Percentiles rank a stretch among this genome's conserved stretches.
Conservation (phyloP, 2,329 filamentous ascomycete species). For the Neofusicoccum parvum region DNA sequence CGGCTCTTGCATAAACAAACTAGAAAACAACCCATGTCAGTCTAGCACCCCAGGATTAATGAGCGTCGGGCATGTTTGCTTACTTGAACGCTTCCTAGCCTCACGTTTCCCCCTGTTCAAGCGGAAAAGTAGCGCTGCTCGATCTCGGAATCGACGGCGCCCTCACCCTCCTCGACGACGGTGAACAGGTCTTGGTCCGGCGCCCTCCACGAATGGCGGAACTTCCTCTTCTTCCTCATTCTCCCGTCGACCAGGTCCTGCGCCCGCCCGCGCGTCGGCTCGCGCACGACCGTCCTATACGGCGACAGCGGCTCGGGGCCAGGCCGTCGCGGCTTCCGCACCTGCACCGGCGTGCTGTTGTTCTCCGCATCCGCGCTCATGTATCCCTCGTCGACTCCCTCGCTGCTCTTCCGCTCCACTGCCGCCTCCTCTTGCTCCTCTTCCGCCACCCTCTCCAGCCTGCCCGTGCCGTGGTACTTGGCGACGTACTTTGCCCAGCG, state of each 20-base stretch:
- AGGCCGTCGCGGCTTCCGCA: not conserved
- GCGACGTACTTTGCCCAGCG: slow-evolving; percentile 46
- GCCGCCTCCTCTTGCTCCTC: not conserved
- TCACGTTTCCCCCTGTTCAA: not conserved
- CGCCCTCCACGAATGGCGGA: slow-evolving; percentile 43
- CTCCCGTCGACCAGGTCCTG: slow-evolving; percentile 34
- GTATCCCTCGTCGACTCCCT: slow-evolving; percentile 22
- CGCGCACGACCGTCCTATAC: slow-evolving; percentile 30
- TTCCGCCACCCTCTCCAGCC: not conserved
- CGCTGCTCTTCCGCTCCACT: slow-evolving; percentile 35
- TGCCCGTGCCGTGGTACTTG: slow-evolving; percentile 32
- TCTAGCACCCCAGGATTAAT: not conserved
- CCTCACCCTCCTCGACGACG: slow-evolving; percentile 44
- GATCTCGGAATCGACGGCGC: slow-evolving; percentile 24
- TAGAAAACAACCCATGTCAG: not conserved
- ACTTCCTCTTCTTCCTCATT: slow-evolving; percentile 30
- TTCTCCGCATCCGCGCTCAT: slow-evolving; percentile 8
- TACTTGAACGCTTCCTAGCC: not conserved
- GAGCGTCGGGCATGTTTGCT: not conserved
- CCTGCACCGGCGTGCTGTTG: slow-evolving; percentile 14
- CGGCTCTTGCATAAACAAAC: not conserved
- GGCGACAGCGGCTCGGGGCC: slow-evolving; percentile 6
- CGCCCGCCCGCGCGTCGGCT: slow-evolving; percentile 39
- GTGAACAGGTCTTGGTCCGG: slow-evolving; percentile 46
- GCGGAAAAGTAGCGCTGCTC: slow-evolving; percentile 19